Base-by-base conservation (phyloP, 805 yeast genomes). In the Blastobotrys parvus region DNA sequence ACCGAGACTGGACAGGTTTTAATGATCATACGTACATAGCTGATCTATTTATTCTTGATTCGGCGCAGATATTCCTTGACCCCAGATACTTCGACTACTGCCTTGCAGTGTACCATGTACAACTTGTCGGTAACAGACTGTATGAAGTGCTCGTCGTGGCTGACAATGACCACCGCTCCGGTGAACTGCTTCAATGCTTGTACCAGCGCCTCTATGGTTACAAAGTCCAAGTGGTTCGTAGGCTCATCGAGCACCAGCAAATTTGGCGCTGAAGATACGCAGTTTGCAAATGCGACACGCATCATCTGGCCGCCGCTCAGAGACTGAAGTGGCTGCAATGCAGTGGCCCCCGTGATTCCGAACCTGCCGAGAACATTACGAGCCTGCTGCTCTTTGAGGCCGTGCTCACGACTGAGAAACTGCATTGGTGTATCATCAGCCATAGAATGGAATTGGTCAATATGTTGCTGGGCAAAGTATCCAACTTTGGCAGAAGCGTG, bases 191-290 rank as follows among this genome's bases (percentile, higher is more conserved):
- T 97, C 97, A 55, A 92, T 74, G 39, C 97, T 97, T 64, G 97
- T 97, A 49, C 92, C 73, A 22, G 97, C 88, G 64, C 92, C 97
- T 73, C 97, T 82, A 68, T 38, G 3, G 40, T 27, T 15, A 38
- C 11, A 16, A 38, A 25, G 22, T 90, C 98, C 68, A 90, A 73
- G 72, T 90, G 92, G 71, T 90, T 90, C 58, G 97, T 90, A 62
- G 98, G 98, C 76, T 90, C 98, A 67, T 90, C 98, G 48, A 90
- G 75, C 35, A 90, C 97, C 51, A 90, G 75, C 65, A 90, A 75
- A 66, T 90, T 97, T 17, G 98, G 98, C 62, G 89, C 90, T 68
- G 89, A 88, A 97, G 97, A 90, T 90, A 90, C 89, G 51, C 97
- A 96, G 67, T 97, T 27, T 18, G 97, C 97, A 70, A 90, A 89